Percentiles rank a stretch among this genome's conserved stretches.
Evolutionary conservation across 2,329 filamentous ascomycete species (phyloP).

Genomic region (Aspergillus sergii): DNA sequence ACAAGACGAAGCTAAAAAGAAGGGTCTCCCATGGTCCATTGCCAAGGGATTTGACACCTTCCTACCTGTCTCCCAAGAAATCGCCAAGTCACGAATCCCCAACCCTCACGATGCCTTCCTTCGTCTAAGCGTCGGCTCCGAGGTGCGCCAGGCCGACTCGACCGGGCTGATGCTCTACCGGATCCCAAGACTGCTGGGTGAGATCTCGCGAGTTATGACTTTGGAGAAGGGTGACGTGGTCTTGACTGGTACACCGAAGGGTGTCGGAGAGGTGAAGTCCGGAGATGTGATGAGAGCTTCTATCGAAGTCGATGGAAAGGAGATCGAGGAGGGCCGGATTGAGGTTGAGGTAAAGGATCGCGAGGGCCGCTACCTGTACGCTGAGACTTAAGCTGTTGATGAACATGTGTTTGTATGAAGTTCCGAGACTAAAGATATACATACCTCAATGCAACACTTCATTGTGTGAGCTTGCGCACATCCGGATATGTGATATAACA

Average conservation of each 20-base stretch:
- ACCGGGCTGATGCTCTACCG: constrained; percentile 94
- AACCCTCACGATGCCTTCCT: constrained; percentile 89
- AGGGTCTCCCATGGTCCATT: constrained; percentile 93
- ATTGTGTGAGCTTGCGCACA: not conserved
- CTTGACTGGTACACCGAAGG: constrained; percentile 95
- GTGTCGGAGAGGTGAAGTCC: constrained; percentile 80
- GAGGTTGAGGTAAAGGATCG: constrained; percentile 82
- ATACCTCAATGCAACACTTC: constrained; percentile 2
- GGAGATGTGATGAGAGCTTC: constrained; percentile 88
- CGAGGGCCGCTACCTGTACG: constrained; percentile 74
- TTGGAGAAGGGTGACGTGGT: constrained; percentile 90
- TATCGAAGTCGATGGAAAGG: constrained; percentile 75
- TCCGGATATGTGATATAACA: not conserved
- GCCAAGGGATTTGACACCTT: constrained; percentile 99
- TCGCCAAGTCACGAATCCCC: constrained; percentile 76
- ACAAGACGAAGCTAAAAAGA: constrained; percentile 96
- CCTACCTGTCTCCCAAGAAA: constrained; percentile 79
- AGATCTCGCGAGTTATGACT: constrained; percentile 95
- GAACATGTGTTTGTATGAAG: not conserved
- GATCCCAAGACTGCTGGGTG: constrained; percentile 82
- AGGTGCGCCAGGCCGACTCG: constrained; percentile 78
- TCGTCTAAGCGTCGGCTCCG: constrained; percentile 80
- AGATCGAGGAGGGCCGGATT: constrained; percentile 81
- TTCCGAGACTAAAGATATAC: constrained; percentile 7
- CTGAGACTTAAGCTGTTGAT: constrained; percentile 59